Percentiles rank a stretch among this genome's conserved stretches.
These are phyloP conservation scores for Hippophae tibetana DNA, from an alignment of 306 rosid genomes.

Conservation along the genomic window DNA sequence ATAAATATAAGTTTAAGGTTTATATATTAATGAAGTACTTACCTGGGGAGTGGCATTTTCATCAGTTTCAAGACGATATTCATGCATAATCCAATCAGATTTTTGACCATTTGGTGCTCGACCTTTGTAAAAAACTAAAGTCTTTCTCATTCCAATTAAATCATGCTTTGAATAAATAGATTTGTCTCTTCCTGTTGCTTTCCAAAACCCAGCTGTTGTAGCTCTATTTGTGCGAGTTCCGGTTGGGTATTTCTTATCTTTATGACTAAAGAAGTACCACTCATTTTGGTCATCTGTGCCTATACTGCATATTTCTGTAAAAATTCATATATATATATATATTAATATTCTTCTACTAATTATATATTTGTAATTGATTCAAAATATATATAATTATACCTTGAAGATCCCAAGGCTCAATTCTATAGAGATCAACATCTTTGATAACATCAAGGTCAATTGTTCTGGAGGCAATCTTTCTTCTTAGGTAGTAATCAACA, in stretches of 20 bases:
- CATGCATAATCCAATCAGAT: constrained; percentile 98
- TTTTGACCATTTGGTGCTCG: constrained; percentile 95
- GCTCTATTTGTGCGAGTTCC: constrained; percentile 95
- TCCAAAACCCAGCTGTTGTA: constrained; percentile 92
- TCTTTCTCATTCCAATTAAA: constrained; percentile 85
- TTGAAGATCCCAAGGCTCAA: constrained; percentile 97
- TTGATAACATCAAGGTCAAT: constrained; percentile 83
- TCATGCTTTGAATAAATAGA: constrained; percentile 80
- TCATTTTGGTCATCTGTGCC: constrained; percentile 86
- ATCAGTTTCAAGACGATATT: constrained; percentile 78
- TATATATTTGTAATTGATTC: not conserved
- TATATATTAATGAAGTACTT: constrained; percentile 12
- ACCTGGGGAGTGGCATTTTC: constrained; percentile 85
- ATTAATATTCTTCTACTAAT: not conserved
- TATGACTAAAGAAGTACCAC: constrained; percentile 90
- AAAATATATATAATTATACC: constrained; percentile 25
- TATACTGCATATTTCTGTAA: constrained; percentile 66
- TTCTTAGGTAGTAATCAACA: constrained; percentile 86
- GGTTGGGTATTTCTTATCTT: constrained; percentile 94
- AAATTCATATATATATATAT: not conserved
- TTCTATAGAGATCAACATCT: constrained; percentile 90
- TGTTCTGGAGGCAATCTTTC: constrained; percentile 58
- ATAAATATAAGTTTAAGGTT: too few relatives aligned
- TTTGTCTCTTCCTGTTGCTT: constrained; percentile 96
- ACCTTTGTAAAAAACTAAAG: constrained; percentile 80